Conservation (phyloP, 2,329 filamentous ascomycete species). For the Trichoderma sp. region DNA sequence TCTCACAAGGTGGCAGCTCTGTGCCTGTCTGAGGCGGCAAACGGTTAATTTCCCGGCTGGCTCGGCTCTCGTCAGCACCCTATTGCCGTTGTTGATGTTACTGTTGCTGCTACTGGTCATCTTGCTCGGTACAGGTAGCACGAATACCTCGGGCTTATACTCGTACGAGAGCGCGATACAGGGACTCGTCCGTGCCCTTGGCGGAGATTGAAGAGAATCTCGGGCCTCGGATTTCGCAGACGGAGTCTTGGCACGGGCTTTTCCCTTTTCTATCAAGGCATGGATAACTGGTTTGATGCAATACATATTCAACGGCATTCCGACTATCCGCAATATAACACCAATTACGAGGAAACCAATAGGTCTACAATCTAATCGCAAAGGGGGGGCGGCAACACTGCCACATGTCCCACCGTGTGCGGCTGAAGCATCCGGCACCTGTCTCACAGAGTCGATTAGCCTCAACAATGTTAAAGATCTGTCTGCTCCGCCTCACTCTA, state of each 20-base stretch:
- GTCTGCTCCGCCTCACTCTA: neutral
- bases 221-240: neutral
- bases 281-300: neutral
- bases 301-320: neutral
- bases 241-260: neutral
- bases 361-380: neutral
- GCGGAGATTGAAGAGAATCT: neutral
- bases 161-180: neutral
- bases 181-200: neutral
- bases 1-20: neutral
- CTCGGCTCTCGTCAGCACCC: slow-evolving; percentile 4
- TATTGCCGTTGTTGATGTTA: neutral
- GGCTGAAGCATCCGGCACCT: neutral
- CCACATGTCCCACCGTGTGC: slow-evolving; percentile 10
- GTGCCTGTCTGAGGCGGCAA: neutral
- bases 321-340: neutral
- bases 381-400: slow-evolving; percentile 11
- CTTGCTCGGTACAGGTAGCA: neutral
- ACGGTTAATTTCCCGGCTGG: neutral
- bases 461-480: neutral
- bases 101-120: neutral
- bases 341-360: neutral
- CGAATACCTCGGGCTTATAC: neutral
- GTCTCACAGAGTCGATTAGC: neutral
- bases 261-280: neutral